phyloP scores from a whole-genome alignment of 2,329 filamentous ascomycete species.

The Curvularia verruculosa region DNA sequence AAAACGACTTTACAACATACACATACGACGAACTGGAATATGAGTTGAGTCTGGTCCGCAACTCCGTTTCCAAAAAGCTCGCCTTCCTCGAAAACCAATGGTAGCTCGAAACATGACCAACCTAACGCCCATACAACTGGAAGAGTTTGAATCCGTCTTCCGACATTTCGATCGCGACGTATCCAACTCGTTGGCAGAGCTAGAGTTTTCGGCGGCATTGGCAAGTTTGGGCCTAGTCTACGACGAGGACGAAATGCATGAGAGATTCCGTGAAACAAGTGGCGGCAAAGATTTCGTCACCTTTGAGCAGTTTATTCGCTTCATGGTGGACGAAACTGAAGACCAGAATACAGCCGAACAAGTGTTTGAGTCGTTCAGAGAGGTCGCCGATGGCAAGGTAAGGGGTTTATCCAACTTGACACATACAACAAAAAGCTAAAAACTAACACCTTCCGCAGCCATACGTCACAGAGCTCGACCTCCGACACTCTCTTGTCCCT shows the following conservation, averaged over 20 bases:
- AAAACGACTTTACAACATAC: slow-evolving; percentile 99
- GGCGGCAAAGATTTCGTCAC: slow-evolving; percentile 79
- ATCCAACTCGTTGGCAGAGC: slow-evolving; percentile 85
- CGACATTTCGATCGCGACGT: slow-evolving; percentile 95
- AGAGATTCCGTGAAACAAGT: slow-evolving; percentile 89
- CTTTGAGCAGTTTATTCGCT: slow-evolving; percentile 98
- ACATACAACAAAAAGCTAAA: not conserved
- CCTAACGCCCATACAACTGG: slow-evolving; percentile 93
- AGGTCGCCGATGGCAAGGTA: slow-evolving; percentile 94
- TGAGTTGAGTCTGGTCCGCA: slow-evolving; percentile 88
- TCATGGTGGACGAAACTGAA: slow-evolving; percentile 99
- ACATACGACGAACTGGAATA: slow-evolving; percentile 96
- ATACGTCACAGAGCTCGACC: slow-evolving; percentile 96
- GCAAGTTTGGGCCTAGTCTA: slow-evolving; percentile 96
- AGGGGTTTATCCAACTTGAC: slow-evolving; percentile 26
- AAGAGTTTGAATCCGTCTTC: slow-evolving; percentile 98
- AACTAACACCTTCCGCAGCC: slow-evolving; percentile 57
- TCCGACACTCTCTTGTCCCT: slow-evolving; percentile 91
- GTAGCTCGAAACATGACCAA: slow-evolving; percentile 99
- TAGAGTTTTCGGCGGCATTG: slow-evolving; percentile 94
- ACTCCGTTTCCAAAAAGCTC: slow-evolving; percentile 93
- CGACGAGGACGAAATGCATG: slow-evolving; percentile 97
- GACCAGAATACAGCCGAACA: slow-evolving; percentile 99
- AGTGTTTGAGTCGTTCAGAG: slow-evolving; percentile 95
- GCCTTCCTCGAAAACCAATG: slow-evolving; percentile 98